Evolutionary conservation across 225 moss, liverwort and hornwort genomes (phyloP), one percentile per base, ranked within the genome.

Genomic region (Sphagnum contortum): DNA sequence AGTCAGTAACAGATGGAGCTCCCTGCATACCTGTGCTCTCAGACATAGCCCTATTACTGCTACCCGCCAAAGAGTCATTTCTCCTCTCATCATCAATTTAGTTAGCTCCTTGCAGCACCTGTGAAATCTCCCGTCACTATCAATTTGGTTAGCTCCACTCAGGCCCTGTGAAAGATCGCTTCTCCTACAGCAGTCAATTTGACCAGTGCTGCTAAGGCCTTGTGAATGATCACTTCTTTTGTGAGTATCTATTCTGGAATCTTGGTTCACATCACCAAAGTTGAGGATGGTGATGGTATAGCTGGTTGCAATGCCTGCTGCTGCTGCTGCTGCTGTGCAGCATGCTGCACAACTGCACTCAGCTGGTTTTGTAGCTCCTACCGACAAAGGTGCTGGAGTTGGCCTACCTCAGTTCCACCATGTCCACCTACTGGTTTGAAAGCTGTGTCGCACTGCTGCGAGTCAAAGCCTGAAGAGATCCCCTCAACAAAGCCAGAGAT

Each of bases 371-470:
- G 88, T 78, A 72, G 74, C 71, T 83, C 82, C 54, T 88, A 80
- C 57, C 87, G 80, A 11, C 82, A 69, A 72, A 85, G 87, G 51
- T 90, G 86, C 29, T 72, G 72, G 54, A 81, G 73, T 86, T 88
- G 10, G 88, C 66, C 66, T 74, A 71, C 51, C 84, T 75, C 50
- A 71, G 51, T 47, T 84, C 84, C 66, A 66, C 76, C n/a, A 72
- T 72, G 11, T 87, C 86, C 51, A 69, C 76, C 44, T 64, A 75
- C 49, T 77, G 81, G 56, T 60, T 75, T 45, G 49, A 68, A 58
- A 61, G 65, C 57, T 87, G 83, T 56, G 67, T 72, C 49, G 71
- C 64, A 61, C 67, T 83, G 55, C 68, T 75, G 50, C 80, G 67
- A 9, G 64, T 66, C 57, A 75, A 67, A 69, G 64, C 66, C 68